Percentiles rank a stretch among this genome's conserved stretches.
These are phyloP conservation scores for Pseudogymnoascus sp. DNA, from an alignment of 2,329 filamentous ascomycete genomes.

Conservation along the genomic window DNA sequence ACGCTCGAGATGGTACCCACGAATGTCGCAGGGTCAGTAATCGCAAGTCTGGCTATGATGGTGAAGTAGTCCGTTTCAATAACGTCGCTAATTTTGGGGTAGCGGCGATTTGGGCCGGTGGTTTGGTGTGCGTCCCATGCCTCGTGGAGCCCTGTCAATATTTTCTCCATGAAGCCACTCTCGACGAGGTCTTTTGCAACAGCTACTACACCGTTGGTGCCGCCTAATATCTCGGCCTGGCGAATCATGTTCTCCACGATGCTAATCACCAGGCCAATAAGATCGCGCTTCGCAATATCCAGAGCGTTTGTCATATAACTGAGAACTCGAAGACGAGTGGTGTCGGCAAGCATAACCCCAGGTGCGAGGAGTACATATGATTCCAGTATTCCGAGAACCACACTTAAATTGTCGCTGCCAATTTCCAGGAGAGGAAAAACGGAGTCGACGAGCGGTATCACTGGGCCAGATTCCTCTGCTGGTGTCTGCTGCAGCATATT, in stretches of 20 bases:
- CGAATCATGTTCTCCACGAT: conserved; percentile 59
- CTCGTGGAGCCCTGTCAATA: conserved; percentile 58
- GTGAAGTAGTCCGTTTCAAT: conserved; percentile 80
- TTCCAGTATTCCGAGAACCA: conserved; percentile 56
- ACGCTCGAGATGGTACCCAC: conserved; percentile 43
- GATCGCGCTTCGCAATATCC: conserved; percentile 47
- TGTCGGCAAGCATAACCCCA: conserved; percentile 52
- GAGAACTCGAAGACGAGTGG: conserved; percentile 42
- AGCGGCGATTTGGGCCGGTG: conserved; percentile 66
- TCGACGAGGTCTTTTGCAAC: conserved; percentile 58
- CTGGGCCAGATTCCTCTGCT: conserved; percentile 49
- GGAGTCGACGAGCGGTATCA: conserved; percentile 54
- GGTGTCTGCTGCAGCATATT: conserved; percentile 61
- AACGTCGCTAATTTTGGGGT: conserved; percentile 60
- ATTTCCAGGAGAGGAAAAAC: conserved; percentile 59
- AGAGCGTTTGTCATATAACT: conserved; percentile 42
- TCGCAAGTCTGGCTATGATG: conserved; percentile 67
- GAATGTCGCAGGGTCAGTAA: conserved; percentile 64
- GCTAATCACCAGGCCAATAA: conserved; percentile 47
- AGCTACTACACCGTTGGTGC: conserved; percentile 49
- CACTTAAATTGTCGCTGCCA: conserved; percentile 52
- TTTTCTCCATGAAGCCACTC: conserved; percentile 51
- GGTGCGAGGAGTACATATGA: conserved; percentile 64
- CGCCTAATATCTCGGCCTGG: conserved; percentile 52
- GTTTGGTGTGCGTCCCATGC: conserved; percentile 69